Evolutionary conservation across 2,329 filamentous ascomycete species (phyloP).

Genomic region (Arthrobotrys musiformis): DNA sequence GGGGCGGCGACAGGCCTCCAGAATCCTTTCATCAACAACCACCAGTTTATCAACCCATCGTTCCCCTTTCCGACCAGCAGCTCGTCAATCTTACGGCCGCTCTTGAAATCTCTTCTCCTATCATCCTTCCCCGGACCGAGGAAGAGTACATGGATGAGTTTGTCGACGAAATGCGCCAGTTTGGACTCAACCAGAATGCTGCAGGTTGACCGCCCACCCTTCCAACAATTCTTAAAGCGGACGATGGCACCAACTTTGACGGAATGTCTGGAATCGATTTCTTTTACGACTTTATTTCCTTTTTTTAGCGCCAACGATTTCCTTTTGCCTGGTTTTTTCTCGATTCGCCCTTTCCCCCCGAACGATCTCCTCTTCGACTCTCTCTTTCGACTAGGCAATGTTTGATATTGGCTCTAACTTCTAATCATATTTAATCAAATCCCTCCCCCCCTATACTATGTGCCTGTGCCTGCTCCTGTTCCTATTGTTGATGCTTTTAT

Average conservation of each 20-base stretch:
- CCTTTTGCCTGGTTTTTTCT: neutral
- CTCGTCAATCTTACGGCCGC: neutral
- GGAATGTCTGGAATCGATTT: neutral
- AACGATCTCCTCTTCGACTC: neutral
- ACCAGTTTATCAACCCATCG: neutral
- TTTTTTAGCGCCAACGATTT: neutral
- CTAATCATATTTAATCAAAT: conserved; percentile 5
- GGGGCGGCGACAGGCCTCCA: neutral
- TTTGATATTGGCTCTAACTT: neutral
- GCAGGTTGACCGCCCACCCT: too few species aligned
- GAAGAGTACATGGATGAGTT: neutral
- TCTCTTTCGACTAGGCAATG: neutral
- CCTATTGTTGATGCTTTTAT: neutral
- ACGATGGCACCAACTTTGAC: too few species aligned
- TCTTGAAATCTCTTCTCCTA: neutral
- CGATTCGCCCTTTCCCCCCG: neutral
- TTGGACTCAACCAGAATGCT: neutral
- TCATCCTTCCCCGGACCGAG: neutral
- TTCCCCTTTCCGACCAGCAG: neutral
- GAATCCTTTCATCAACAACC: neutral
- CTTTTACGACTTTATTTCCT: too few species aligned
- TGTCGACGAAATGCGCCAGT: neutral
- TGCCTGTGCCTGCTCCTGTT: neutral
- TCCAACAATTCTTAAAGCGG: neutral
- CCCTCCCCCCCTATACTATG: neutral